Evolutionary conservation across 1,284 basidiomycete species (phyloP), one percentile per base, ranked within the genome.

Genomic region (Pyrrhoderma lamaoense): DNA sequence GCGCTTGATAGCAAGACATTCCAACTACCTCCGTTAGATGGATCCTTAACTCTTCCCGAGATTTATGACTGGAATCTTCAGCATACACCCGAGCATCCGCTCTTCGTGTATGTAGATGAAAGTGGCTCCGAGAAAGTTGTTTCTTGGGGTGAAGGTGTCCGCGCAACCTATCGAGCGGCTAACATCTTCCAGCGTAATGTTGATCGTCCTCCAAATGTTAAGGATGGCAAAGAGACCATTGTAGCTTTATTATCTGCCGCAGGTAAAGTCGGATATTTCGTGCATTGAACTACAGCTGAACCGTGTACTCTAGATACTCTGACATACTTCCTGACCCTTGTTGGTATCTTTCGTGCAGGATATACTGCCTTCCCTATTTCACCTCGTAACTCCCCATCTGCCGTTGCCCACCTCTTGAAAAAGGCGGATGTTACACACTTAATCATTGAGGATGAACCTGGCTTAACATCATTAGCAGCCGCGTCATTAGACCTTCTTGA

Each of bases 41-140:
- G 64, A 14, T 59, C 65, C 2, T 51, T 69, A 19, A 63, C 65
- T 7, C 31, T 72, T 8, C 64, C 67, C 0, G 65, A 72, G 47
- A 54, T 70, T 1, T 67, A 64, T 51, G 66, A 69, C 18, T 68
- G 62, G 59, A 66, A 73, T 39, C 56, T 58, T 3, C 44, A 58
- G 27, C 53, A 69, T 39, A 68, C 60, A 36, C 61, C 67, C 0
- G 53, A 65, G 2, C 67, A 70, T 51, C 65, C 65, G 2, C 51
- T 70, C 1, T 70, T 69, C 44, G 59, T 62, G 2, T 72, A 64
- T 48, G 43, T 56, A 0, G 60, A 61, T 16, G 62, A 58, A 2
- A 59, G 63, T 8, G 59, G 56, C 2, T n/a, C 13, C 1, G 38
- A 57, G 0, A 46, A 51, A 9, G 59, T 55, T 13, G 61, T 71